Base-by-base conservation (phyloP, 73 alveolate species). In the Halteria grandinella region DNA sequence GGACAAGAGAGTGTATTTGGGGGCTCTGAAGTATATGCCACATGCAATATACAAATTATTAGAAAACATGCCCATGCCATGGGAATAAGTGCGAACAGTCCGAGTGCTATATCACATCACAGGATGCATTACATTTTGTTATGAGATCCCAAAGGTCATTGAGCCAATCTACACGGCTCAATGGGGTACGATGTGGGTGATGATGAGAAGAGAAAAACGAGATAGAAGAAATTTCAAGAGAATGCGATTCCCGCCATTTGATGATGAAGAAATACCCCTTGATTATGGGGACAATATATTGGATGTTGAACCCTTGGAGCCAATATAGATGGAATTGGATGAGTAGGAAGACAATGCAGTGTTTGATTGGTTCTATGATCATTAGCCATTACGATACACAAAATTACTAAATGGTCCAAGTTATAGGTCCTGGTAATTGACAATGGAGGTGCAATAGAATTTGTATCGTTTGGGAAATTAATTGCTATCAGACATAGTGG, bases 131-230 rank as follows among this genome's bases (percentile, higher is more conserved):
- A 97, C 99, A 15, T 98, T 98, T 83, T 92, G 96, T 32, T 89
- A 97, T 83, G 99, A 97, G 75, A 93, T 97, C 25, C 99, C 99
- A 18, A 97, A 94, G 87, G 99, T 98, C 44, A 98, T 98, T 58
- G 99, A 98, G 76, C 99, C 99, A 0, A 95, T 98, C 34, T 98
- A 95, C 87, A 73, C 94, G 47, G 99, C 99, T 0, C 96, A 98
- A 86, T 98, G 99, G 99, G 99, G 99, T 11, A 92, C 99, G 32
- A 97, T 97, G 99, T 98, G 99, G 99, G 95, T 97, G 63, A 95
- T 98, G 99, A 98, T 98, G 99, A 93, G 99, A 80, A 96, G 98
- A 86, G 99, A 98, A 92, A 98, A 98, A 91, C 90, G 99, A 52
- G 99, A 92, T 86, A 93, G 99, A 72, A 90, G 99, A 21, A 99